phyloP scores from a whole-genome alignment of 805 yeast genomes.

The Starmerella sirachaensis region DNA sequence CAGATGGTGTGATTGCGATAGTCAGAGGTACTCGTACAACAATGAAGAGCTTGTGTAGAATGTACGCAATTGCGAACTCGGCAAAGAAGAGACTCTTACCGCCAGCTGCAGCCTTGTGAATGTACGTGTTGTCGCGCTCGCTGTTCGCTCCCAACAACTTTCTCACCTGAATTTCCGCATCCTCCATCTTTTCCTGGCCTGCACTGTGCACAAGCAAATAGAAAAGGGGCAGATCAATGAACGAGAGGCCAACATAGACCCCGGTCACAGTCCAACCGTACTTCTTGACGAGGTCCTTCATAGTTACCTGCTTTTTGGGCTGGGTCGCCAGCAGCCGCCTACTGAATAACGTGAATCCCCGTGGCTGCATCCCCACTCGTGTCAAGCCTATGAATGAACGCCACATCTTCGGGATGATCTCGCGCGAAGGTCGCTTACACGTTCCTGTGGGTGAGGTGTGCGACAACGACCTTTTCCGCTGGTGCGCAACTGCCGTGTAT shows the following conservation, averaged over 20 bases:
- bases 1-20: conserved; percentile 79
- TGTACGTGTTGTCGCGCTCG: conserved; percentile 21
- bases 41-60: conserved; percentile 77
- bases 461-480: too few species aligned
- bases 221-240: conserved; percentile 72
- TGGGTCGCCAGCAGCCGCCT: conserved; percentile 1
- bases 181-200: conserved; percentile 71
- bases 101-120: conserved; percentile 20
- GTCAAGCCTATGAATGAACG: too few species aligned
- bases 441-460: too few species aligned
- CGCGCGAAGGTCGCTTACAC: too few species aligned
- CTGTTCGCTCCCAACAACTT: conserved; percentile 52
- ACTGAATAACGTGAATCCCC: conserved; percentile 1
- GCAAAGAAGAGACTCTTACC: conserved; percentile 46
- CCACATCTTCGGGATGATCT: too few species aligned
- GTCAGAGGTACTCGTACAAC: conserved; percentile 79
- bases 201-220: conserved; percentile 70
- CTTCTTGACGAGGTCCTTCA: conserved; percentile 58
- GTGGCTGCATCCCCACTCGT: too few species aligned
- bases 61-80: conserved; percentile 83
- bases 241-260: conserved; percentile 62
- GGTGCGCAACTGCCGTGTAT: too few species aligned
- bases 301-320: conserved; percentile 12
- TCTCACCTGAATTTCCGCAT: conserved; percentile 50
- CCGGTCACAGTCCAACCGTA: conserved; percentile 90